Base-by-base conservation (phyloP, 768 basidiomycete genomes). In the Cyclocybe aegerita region DNA sequence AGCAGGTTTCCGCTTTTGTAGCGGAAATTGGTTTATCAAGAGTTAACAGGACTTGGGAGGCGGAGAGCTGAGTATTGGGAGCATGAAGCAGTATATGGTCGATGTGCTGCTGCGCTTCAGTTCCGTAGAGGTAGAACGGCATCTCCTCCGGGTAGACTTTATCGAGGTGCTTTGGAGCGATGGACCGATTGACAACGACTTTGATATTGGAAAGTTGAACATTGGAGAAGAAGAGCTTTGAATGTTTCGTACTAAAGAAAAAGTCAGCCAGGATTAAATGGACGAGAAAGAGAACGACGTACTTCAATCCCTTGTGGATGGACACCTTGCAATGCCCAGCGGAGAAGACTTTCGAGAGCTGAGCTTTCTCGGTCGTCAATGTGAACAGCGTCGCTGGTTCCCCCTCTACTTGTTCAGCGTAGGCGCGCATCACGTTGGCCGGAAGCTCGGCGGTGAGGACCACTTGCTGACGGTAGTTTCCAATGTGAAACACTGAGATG, bases 101-200 rank as follows among this genome's bases (percentile, higher is more conserved):
- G 44, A 76, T 57, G 57, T 71, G 65, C 23, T 48, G 41, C 38
- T 70, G 57, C 30, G 54, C 49, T 2, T 14, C 8, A 4, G 64
- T 64, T 16, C 74, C 71, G 40, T 73, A 77, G 17, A 76, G 53
- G 54, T 72, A 74, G 62, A 76, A 76, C 3, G 71, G 72, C 55
- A 65, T 71, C 11, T 53, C 46, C 33, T 65, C 59, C 12, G 72
- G 71, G 35, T 64, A 62, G 9, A 55, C 46, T 17, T 47, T n/a
- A 35, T 67, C 66, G 17, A 68, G 65, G 50, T 59, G 58, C 15
- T 56, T 54, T n/a, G 67, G 61, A 29, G 54, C 48, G 4, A 76
- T 58, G 6, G 63, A 52, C 5, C 61, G 57, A 31, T 71, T 57
- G 49, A 63, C 66, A 42, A 75, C 39, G 49, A 70, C 61, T 12